phyloP scores from a whole-genome alignment of 2,329 filamentous ascomycete species.

The Alternaria hordeiaustralica region DNA sequence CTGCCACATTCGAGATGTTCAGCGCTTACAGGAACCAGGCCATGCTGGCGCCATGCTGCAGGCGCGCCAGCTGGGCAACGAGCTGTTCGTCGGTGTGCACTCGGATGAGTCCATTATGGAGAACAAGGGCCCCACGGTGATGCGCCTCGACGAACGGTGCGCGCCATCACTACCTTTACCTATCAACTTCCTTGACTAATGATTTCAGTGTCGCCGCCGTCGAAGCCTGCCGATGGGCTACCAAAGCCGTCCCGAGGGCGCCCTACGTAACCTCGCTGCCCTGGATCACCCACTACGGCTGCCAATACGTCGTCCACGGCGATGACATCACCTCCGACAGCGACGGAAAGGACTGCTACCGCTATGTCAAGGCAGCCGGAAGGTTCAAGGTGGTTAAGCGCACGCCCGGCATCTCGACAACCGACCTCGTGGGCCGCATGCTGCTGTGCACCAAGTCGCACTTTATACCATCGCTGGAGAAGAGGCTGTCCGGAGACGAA shows the following conservation, averaged over 20 bases:
- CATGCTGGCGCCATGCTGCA: constrained; percentile 98
- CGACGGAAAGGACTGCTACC: constrained; percentile 93
- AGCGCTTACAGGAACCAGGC: constrained; percentile 59
- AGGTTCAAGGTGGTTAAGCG: constrained; percentile 97
- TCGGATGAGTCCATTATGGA: constrained; percentile 94
- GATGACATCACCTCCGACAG: constrained; percentile 97
- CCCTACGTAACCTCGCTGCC: constrained; percentile 93
- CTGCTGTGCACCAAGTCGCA: constrained; percentile 92
- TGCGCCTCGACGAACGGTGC: constrained; percentile 88
- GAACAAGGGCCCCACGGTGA: constrained; percentile 98
- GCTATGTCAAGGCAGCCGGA: constrained; percentile 91
- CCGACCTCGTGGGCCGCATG: constrained; percentile 98
- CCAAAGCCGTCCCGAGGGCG: constrained; percentile 79
- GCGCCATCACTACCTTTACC: too few species aligned
- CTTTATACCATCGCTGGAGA: constrained; percentile 83
- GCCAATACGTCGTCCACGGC: constrained; percentile 93
- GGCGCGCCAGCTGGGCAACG: constrained; percentile 85
- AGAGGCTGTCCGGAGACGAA: constrained; percentile 72
- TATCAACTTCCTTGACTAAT: too few species aligned
- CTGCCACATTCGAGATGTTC: not conserved
- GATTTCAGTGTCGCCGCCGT: constrained; percentile 84
- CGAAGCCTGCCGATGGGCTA: constrained; percentile 94
- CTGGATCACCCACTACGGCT: constrained; percentile 96
- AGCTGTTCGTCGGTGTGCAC: constrained; percentile 91
- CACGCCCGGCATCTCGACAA: constrained; percentile 95